Base-by-base conservation (phyloP, 1,139 yeast species). In the Zygotorulaspora mrakii region DNA sequence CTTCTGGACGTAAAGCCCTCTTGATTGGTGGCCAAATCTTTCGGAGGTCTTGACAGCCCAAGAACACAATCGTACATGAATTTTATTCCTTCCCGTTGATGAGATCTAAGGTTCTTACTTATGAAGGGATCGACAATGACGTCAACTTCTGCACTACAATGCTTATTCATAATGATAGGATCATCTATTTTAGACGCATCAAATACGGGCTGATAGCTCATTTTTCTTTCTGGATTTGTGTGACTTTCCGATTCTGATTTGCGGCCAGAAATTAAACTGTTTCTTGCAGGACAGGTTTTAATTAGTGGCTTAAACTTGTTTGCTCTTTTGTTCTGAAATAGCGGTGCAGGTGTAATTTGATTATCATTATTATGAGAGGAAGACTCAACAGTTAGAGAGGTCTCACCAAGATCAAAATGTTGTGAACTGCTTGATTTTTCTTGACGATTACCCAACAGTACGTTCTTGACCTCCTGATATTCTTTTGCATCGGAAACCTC, bases 21-120 rank as follows among this genome's bases (percentile, higher is more conserved):
- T 11, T 33, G 26, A 17, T 26, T 28, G 59, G 61, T 7, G 37
- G 32, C 16, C 9, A 25, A 8, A 3, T 35, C 39, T n/a, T 37
- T 23, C 2, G 28, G 20, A 21, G 64, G 62, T 17, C 71, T 66
- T 25, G 71, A 63, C 45, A 71, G 64, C 0, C 95, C 94, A 80
- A 83, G 76, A 1, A 88, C 72, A 52, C 95, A 86, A 42, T 84
- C 84, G 54, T 87, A 86, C 53, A 91, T 66, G 55, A 91, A 91
- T 37, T 64, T 62, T 0, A 89, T 84, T 1, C 96, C 98, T 50
- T 82, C 91, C 9, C 75, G 61, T 57, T 91, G 98, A 63, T 91
- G 98, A 0, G 87, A 83, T 23, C 97, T 71, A 16, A 91, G 65
- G 9, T 64, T 60, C 16, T 67, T 62, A 0, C 77, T 67, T 2